Evolutionary conservation across 768 basidiomycete species (phyloP), one percentile per base, ranked within the genome.

Genomic region (Paxillus rubicundulus): DNA sequence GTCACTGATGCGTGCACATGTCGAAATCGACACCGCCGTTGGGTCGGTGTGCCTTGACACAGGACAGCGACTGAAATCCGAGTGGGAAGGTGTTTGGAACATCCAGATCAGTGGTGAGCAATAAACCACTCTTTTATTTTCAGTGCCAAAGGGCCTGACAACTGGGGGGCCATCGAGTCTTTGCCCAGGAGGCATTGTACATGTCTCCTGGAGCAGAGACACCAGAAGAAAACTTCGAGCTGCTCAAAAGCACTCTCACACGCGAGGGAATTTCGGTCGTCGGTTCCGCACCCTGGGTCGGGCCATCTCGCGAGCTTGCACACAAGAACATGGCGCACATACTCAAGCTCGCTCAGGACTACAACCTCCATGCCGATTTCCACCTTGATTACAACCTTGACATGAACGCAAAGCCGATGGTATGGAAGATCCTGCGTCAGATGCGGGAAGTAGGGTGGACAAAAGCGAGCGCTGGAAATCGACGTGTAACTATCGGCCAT

Each of bases 361-460:
- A 51, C 36, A n/a, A 39, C 17, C 66, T 77, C 18, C 77, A 81
- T 55, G 74, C 77, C 39, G 85, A 86, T 62, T 86, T 86, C 61
- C 85, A 87, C 66, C 75, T 86, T 28, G 84, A 86, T 69, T 85
- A 83, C 67, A 85, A 81, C 70, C 71, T 86, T 44, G 77, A 85
- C 63, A 66, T 72, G 14, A 61, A 62, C 28, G 62, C 72, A 43
- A 74, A 80, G 55, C 81, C 80, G 30, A 77, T 85, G 55, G 77
- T 84, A 20, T 79, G 79, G 70, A 74, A 78, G 61, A 74, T 84
- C 28, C 76, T 85, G 41, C 61, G 64, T 14, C 72, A 77, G 45
- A 64, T 72, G 66, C 71, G 54, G 60, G 63, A 50, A 54, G 61
- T 59, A 58, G 60, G 63, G 16, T 66, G 64, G 63, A 54, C 57